These are phyloP conservation scores for Hippophae gyantsensis DNA, from an alignment of 306 rosid genomes.

Conservation along the genomic window DNA sequence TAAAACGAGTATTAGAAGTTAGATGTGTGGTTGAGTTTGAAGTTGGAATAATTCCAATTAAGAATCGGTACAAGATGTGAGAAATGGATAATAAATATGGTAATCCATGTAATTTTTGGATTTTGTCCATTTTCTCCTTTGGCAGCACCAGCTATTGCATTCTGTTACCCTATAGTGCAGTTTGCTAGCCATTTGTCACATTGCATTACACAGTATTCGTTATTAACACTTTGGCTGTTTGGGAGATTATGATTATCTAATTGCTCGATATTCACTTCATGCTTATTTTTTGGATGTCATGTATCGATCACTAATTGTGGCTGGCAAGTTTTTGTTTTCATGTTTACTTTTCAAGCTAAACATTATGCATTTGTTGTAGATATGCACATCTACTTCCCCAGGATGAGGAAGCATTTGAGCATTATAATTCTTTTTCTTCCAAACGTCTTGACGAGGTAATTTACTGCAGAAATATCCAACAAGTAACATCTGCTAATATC, in stretches of 20 bases:
- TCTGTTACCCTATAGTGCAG: no score
- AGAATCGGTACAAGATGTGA: no score
- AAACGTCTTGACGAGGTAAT: constrained; percentile 95
- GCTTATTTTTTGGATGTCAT: no score
- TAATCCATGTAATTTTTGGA: no score
- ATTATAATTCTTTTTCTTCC: constrained; percentile 59
- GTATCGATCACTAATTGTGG: neutral
- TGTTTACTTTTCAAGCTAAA: neutral
- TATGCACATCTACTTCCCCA: constrained; percentile 83
- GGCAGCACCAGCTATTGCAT: no score
- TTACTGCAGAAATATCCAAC: neutral
- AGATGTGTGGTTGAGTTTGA: neutral
- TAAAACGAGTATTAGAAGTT: neutral
- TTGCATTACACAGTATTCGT: no score
- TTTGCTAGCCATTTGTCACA: no score
- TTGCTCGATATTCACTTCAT: no score
- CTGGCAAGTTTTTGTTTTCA: neutral
- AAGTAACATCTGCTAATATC: neutral
- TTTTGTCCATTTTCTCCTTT: no score
- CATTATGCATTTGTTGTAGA: constrained; percentile 27
- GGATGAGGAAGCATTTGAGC: constrained; percentile 86
- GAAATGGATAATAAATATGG: neutral
- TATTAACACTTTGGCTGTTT: no score
- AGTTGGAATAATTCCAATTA: neutral
- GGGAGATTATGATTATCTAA: no score